phyloP scores from a whole-genome alignment of 331 rosid genomes.

The Quercus phellos region DNA sequence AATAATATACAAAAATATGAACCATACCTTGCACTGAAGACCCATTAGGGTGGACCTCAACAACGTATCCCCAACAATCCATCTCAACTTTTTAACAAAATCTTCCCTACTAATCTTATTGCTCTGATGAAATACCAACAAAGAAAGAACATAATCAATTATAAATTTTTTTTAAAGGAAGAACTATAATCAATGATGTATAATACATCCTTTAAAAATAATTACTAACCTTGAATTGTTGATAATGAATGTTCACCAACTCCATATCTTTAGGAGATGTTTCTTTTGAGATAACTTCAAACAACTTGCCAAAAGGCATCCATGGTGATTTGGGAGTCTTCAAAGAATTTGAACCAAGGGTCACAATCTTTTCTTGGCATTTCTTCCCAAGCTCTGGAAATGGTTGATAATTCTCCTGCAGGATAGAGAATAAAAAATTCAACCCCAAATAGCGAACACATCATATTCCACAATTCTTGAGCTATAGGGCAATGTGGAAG shows the following conservation, averaged over 20 bases:
- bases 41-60: conserved; percentile 43
- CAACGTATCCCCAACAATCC: conserved; percentile 56
- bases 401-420: conserved; percentile 27
- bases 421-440: not conserved
- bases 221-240: conserved; percentile 42
- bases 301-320: conserved; percentile 68
- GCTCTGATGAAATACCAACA: conserved; percentile 29
- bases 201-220: not conserved
- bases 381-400: conserved; percentile 19
- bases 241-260: conserved; percentile 43
- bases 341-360: conserved; percentile 26
- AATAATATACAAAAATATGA: not conserved
- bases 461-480: too few relatives aligned
- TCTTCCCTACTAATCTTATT: conserved; percentile 53
- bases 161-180: not conserved
- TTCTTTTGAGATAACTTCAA: conserved; percentile 52
- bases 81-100: conserved; percentile 57
- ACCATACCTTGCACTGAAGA: conserved; percentile 49
- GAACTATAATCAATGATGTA: not conserved
- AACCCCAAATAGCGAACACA: too few relatives aligned
- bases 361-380: conserved; percentile 33
- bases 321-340: conserved; percentile 69
- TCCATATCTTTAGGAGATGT: conserved; percentile 46
- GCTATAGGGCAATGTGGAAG: too few relatives aligned
- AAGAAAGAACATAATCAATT: not conserved